Percentiles rank a stretch among this genome's conserved stretches.
Conservation (phyloP, 768 basidiomycete species). For the Harrya chromipes region DNA sequence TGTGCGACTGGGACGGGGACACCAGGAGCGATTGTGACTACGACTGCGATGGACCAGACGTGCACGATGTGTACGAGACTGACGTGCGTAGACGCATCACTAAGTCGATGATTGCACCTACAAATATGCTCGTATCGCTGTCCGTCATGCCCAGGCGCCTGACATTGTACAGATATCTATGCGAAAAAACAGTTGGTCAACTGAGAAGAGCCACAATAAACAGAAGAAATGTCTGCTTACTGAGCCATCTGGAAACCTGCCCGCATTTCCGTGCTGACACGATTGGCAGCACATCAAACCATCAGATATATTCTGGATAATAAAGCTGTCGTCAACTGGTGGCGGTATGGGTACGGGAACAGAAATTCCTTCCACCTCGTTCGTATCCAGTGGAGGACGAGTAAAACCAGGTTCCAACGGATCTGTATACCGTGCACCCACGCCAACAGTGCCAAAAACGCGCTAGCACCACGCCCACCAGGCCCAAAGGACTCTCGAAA, state of each 20-base stretch:
- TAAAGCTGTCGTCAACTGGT: not conserved
- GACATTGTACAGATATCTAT: slow-evolving; percentile 4
- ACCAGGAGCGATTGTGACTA: slow-evolving; percentile 15
- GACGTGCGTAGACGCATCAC: slow-evolving; percentile 19
- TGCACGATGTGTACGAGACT: slow-evolving; percentile 19
- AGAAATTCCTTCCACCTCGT: slow-evolving; percentile 4
- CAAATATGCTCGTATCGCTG: not conserved
- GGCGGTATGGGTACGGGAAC: slow-evolving; percentile 1
- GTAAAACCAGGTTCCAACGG: not conserved
- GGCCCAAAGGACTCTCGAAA: slow-evolving; percentile 7
- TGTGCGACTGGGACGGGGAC: slow-evolving; percentile 16
- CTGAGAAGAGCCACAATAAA: not conserved
- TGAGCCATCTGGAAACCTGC: not conserved
- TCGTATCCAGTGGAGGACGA: not conserved
- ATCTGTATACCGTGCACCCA: not conserved
- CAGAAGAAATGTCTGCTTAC: slow-evolving; percentile 4
- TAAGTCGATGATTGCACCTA: slow-evolving; percentile 14
- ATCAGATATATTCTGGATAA: not conserved
- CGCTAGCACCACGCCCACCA: not conserved
- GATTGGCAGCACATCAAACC: not conserved
- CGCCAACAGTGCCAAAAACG: slow-evolving; percentile 2
- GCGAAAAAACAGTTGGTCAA: not conserved
- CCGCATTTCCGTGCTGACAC: not conserved
- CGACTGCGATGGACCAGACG: slow-evolving; percentile 19
- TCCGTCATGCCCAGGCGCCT: not conserved